Evolutionary conservation across 148 eudicot genomes (phyloP).

Genomic region (Camellia sinensis): DNA sequence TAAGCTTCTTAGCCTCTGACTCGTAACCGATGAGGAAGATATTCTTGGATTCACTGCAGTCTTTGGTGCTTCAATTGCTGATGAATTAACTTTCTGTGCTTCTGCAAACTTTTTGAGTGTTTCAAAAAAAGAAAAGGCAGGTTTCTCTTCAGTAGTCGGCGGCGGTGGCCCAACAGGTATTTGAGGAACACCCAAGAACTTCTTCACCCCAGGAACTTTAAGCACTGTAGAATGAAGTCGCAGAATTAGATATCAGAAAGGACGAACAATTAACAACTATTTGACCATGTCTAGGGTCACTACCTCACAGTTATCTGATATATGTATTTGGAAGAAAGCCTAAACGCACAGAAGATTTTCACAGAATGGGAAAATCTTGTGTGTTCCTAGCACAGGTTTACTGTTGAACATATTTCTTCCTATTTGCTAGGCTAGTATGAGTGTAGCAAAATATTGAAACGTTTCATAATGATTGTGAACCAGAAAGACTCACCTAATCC

Average conservation of each 20-base stretch:
- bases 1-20: constrained; percentile 59
- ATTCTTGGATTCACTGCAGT: constrained; percentile 27
- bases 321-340: too few species aligned
- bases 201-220: constrained; percentile 61
- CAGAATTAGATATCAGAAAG: neutral
- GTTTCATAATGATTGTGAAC: neutral
- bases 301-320: too few species aligned
- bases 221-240: constrained; percentile 46
- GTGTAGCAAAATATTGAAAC: neutral
- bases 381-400: too few species aligned
- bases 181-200: constrained; percentile 60
- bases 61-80: constrained; percentile 32
- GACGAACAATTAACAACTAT: neutral
- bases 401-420: too few species aligned
- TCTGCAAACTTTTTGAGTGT: constrained; percentile 50
- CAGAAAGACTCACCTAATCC: constrained; percentile 60
- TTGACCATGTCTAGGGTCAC: neutral
- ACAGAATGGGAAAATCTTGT: too few species aligned
- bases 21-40: constrained; percentile 50
- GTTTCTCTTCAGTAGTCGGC: constrained; percentile 25
- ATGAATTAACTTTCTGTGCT: constrained; percentile 25
- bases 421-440: too few species aligned
- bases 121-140: constrained; percentile 51
- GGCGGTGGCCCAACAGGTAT: constrained; percentile 48
- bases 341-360: too few species aligned